Conservation (phyloP, 2,329 filamentous ascomycete species). For the Beauveria australis region DNA sequence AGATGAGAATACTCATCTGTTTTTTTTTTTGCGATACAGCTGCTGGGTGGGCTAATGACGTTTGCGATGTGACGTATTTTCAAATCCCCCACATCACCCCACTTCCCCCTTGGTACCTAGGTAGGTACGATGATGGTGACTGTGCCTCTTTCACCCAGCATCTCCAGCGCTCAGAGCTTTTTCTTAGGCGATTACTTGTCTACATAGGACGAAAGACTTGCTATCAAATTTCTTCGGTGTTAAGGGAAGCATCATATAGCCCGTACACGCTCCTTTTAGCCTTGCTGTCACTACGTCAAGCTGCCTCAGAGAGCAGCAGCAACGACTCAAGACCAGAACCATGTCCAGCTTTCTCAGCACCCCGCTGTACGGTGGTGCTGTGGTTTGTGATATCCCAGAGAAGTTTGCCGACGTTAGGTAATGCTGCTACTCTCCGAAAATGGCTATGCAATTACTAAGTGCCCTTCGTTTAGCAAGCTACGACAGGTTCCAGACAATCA, state of each 20-base stretch:
- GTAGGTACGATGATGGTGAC: background rate
- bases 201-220: background rate
- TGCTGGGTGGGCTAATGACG: background rate
- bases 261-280: background rate
- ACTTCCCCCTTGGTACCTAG: background rate
- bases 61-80: background rate
- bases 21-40: no score
- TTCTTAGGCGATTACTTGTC: background rate
- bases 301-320: no score
- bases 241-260: background rate
- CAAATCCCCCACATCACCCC: constrained; percentile 1
- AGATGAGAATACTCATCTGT: no score
- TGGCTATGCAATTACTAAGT: background rate
- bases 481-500: constrained; percentile 79
- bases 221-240: background rate
- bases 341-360: constrained; percentile 50
- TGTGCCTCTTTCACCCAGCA: background rate
- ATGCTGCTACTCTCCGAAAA: constrained; percentile 11
- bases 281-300: background rate
- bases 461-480: constrained; percentile 45
- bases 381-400: constrained; percentile 58
- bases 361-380: constrained; percentile 64
- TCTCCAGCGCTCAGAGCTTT: background rate
- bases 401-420: constrained; percentile 69
- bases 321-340: constrained; percentile 9